Percentiles rank a stretch among this genome's conserved stretches.
These are phyloP conservation scores for Evansstolkia leycettana DNA, from an alignment of 495 filamentous ascomycete genomes.

Conservation along the genomic window DNA sequence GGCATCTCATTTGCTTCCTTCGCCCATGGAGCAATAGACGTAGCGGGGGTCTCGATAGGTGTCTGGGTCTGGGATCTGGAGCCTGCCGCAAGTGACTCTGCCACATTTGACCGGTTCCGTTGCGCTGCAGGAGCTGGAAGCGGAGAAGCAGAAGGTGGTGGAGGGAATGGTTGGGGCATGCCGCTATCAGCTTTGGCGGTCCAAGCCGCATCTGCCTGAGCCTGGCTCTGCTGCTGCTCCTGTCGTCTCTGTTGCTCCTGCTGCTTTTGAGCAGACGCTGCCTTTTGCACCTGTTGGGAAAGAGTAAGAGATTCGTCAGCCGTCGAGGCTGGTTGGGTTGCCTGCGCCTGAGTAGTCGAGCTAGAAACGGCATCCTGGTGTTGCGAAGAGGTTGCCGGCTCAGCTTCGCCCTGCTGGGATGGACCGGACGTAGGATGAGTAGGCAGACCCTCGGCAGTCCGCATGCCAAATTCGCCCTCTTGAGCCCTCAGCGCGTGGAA, in stretches of 20 bases:
- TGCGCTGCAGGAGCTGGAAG: slow-evolving; percentile 80
- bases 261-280: slow-evolving; percentile 53
- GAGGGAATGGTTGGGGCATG: slow-evolving; percentile 69
- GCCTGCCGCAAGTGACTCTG: slow-evolving; percentile 62
- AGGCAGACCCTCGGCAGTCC: slow-evolving; percentile 28
- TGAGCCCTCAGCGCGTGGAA: slow-evolving; percentile 49
- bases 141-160: slow-evolving; percentile 59
- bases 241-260: slow-evolving; percentile 30
- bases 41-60: slow-evolving; percentile 44
- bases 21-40: slow-evolving; percentile 87
- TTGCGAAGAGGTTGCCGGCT: slow-evolving; percentile 2
- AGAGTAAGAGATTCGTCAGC: slow-evolving; percentile 45
- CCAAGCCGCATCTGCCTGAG: slow-evolving; percentile 46
- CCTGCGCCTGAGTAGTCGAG: slow-evolving; percentile 10
- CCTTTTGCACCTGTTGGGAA: slow-evolving; percentile 81
- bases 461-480: slow-evolving; percentile 33
- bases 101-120: slow-evolving; percentile 69
- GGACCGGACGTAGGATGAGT: slow-evolving; percentile 22
- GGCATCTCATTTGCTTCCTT: slow-evolving; percentile 66
- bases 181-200: slow-evolving; percentile 41
- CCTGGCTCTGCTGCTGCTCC: slow-evolving; percentile 19
- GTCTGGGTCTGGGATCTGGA: slow-evolving; percentile 67
- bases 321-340: slow-evolving; percentile 5
- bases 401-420: slow-evolving; percentile 8
- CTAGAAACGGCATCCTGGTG: slow-evolving; percentile 5